phyloP scores from a whole-genome alignment of 2,329 filamentous ascomycete species.

The Westerdykella ornata region DNA sequence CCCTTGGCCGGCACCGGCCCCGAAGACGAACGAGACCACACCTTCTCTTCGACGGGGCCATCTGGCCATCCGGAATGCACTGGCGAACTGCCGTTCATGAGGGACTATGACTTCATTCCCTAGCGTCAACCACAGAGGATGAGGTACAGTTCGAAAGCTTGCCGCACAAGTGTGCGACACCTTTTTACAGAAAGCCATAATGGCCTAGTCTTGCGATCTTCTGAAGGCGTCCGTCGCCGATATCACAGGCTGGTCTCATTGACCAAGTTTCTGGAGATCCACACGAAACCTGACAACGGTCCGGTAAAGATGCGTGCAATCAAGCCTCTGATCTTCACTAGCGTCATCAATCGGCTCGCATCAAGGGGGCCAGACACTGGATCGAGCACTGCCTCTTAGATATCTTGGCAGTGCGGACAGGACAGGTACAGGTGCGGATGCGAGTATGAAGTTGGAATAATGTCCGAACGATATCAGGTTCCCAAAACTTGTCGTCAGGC shows the following conservation, averaged over 20 bases:
- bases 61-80: too few species aligned
- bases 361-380: background rate
- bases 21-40: too few species aligned
- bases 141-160: too few species aligned
- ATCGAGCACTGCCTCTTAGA: background rate
- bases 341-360: background rate
- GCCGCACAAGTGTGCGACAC: too few species aligned
- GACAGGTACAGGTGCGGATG: conserved; percentile 1
- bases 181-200: too few species aligned
- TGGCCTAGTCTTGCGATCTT: too few species aligned
- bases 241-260: background rate
- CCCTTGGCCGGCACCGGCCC: too few species aligned
- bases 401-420: conserved; percentile 1
- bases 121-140: too few species aligned
- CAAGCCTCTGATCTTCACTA: background rate
- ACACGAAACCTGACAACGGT: conserved; percentile 6
- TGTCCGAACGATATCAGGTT: conserved; percentile 6
- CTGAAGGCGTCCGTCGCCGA: background rate
- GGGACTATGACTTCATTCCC: too few species aligned
- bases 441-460: conserved; percentile 6
- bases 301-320: conserved; percentile 4
- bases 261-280: conserved; percentile 4
- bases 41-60: too few species aligned
- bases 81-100: too few species aligned
- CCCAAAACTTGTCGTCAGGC: background rate